phyloP scores from a whole-genome alignment of 1,284 basidiomycete genomes.

The Vanrija sp. region DNA sequence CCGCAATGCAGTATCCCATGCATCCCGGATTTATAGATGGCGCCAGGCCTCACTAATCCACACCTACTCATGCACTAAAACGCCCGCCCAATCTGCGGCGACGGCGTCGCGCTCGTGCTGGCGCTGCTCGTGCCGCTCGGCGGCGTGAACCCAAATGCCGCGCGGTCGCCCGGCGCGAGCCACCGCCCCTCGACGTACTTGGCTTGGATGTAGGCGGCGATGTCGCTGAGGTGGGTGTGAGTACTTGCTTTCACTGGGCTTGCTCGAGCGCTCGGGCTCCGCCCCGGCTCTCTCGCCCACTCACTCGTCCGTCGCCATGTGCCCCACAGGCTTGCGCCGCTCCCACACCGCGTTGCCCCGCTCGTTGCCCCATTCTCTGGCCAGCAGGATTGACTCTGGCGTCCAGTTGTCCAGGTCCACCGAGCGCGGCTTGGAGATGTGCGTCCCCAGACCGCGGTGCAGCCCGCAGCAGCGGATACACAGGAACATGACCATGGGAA shows the following conservation, averaged over 20 bases:
- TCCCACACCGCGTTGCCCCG: constrained; percentile 50
- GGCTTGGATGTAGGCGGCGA: constrained; percentile 42
- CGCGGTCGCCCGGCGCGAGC: constrained; percentile 29
- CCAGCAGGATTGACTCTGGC: constrained; percentile 44
- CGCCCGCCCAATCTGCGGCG: no score
- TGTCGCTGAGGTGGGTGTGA: constrained; percentile 19
- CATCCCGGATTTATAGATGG: no score
- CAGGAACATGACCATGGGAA: constrained; percentile 53
- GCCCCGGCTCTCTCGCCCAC: constrained; percentile 16
- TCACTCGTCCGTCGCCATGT: constrained; percentile 39
- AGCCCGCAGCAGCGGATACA: constrained; percentile 55
- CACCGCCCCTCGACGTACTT: constrained; percentile 51
- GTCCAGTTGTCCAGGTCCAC: constrained; percentile 55
- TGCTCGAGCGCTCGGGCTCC: background rate
- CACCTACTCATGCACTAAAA: no score
- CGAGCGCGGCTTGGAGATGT: constrained; percentile 53
- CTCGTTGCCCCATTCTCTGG: constrained; percentile 49
- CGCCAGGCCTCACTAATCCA: no score
- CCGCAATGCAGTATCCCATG: no score
- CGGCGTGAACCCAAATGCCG: constrained; percentile 13
- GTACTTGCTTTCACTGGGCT: no score
- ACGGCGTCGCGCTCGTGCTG: no score
- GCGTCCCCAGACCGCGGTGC: constrained; percentile 54
- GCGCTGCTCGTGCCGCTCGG: background rate
- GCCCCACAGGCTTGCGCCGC: constrained; percentile 22